Conservation (phyloP, 495 filamentous ascomycete genomes). For the Aspergillus egyptiacus region DNA sequence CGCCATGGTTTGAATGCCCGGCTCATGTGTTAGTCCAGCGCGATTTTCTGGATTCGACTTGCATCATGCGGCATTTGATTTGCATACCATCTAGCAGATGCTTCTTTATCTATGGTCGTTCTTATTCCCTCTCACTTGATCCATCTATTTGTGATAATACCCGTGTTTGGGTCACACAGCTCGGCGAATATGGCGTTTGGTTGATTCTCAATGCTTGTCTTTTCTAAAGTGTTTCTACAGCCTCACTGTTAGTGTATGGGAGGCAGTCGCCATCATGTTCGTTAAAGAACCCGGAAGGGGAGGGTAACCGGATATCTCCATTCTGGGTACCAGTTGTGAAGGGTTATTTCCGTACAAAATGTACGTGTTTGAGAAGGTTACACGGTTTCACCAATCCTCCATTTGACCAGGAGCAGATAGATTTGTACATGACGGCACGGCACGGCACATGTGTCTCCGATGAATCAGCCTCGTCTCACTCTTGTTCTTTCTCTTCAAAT, state of each 20-base stretch:
- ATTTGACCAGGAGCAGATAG: no score
- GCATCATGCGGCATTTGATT: slow-evolving; percentile 15
- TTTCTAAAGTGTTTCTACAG: not conserved
- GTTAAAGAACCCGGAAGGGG: not conserved
- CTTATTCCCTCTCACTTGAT: slow-evolving; percentile 6
- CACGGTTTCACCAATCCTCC: no score
- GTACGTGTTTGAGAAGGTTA: no score
- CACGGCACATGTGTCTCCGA: no score
- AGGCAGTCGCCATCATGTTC: not conserved
- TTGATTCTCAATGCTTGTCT: not conserved
- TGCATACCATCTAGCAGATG: slow-evolving; percentile 14
- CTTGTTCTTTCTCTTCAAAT: no score
- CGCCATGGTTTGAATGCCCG: slow-evolving; percentile 3
- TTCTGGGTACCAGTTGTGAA: no score
- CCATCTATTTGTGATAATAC: slow-evolving; percentile 28
- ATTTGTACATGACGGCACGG: no score
- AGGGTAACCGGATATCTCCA: no score
- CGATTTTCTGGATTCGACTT: slow-evolving; percentile 9
- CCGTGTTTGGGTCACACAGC: slow-evolving; percentile 26
- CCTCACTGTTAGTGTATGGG: not conserved
- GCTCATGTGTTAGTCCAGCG: slow-evolving; percentile 16
- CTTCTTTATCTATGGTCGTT: slow-evolving; percentile 4
- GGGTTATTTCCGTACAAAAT: no score
- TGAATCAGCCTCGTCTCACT: no score
- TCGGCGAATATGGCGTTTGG: slow-evolving; percentile 30